phyloP scores from a whole-genome alignment of 257 asterid species.

The Mitragyna speciosa region DNA sequence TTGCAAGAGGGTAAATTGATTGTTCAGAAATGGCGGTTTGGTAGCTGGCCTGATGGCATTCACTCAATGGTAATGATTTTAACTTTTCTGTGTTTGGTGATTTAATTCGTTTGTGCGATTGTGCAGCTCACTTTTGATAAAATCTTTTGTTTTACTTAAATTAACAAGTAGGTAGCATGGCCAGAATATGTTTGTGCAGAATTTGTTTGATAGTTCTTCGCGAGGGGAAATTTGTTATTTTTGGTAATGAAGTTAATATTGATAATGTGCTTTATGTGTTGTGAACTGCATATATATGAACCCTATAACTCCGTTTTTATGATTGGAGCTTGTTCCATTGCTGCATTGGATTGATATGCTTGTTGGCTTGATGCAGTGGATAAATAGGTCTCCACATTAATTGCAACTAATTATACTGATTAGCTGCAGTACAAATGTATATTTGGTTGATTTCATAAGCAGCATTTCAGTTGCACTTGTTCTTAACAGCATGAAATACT shows the following conservation, averaged over 20 bases:
- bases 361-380: neutral
- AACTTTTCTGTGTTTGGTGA: neutral
- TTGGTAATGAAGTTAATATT: neutral
- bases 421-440: neutral
- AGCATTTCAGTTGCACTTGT: no score
- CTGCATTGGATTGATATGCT: neutral
- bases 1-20: conserved; percentile 76
- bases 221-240: neutral
- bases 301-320: neutral
- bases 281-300: neutral
- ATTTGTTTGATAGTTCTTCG: neutral
- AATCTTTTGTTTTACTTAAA: neutral
- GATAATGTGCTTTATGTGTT: neutral
- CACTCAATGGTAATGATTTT: conserved; percentile 51
- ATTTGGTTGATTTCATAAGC: neutral
- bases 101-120: neutral
- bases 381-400: neutral
- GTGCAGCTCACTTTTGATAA: neutral
- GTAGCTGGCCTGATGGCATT: conserved; percentile 91
- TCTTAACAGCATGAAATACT: neutral
- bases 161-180: neutral
- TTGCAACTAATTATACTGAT: neutral
- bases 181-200: neutral
- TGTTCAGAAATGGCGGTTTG: conserved; percentile 92
- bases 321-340: neutral